Conservation (phyloP, 2,329 filamentous ascomycete genomes). For the Chaetomium sp. region DNA sequence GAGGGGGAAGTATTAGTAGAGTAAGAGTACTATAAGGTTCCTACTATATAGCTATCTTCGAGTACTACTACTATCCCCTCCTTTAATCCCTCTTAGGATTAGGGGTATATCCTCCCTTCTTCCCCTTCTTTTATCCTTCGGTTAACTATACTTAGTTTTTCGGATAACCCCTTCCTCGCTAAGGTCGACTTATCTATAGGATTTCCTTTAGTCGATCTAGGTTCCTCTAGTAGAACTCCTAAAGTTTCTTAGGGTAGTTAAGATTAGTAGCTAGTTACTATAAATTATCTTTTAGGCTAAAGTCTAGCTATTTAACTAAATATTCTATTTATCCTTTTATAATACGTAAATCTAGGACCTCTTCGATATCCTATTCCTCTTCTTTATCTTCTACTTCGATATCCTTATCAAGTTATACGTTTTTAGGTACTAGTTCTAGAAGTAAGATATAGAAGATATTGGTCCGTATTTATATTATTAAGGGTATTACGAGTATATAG, state of each 20-base stretch:
- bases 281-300: conserved; percentile 12
- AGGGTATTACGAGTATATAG: conserved; percentile 15
- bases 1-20: too few relatives aligned
- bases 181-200: too few relatives aligned
- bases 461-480: conserved; percentile 4
- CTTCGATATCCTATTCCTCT: conserved; percentile 22
- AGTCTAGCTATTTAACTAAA: conserved; percentile 20
- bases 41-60: too few relatives aligned
- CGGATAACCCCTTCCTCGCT: too few relatives aligned
- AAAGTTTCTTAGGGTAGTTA: conserved; percentile 21
- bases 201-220: background rate
- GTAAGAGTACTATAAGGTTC: too few relatives aligned
- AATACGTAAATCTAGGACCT: conserved; percentile 15
- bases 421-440: conserved; percentile 18
- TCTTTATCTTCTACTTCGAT: conserved; percentile 16
- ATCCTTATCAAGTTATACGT: background rate
- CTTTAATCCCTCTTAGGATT: too few relatives aligned
- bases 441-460: conserved; percentile 24
- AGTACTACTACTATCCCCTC: too few relatives aligned
- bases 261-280: conserved; percentile 14
- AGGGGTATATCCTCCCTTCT: too few relatives aligned
- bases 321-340: conserved; percentile 12
- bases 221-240: conserved; percentile 21
- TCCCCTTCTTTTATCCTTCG: too few relatives aligned
- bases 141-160: too few relatives aligned